Conservation (phyloP, 768 basidiomycete species). For the Infundibulicybe gibba region DNA sequence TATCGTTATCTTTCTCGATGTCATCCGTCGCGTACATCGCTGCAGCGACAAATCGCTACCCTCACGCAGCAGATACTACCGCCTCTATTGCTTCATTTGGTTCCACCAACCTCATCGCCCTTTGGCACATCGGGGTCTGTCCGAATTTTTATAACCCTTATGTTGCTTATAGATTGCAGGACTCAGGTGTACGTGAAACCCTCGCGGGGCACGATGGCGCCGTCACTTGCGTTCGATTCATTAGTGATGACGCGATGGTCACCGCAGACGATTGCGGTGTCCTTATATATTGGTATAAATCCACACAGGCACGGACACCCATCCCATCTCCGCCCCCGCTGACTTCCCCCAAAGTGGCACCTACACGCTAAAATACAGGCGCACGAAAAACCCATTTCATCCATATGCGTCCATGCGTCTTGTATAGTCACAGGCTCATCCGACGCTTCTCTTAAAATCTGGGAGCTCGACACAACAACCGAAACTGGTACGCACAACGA, state of each 20-base stretch:
- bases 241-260: conserved; percentile 46
- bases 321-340: too few relatives aligned
- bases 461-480: conserved; percentile 38
- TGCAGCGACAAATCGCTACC: conserved; percentile 44
- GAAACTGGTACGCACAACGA: conserved; percentile 25
- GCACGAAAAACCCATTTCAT: conserved; percentile 69
- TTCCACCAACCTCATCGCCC: conserved; percentile 38
- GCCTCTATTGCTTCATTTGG: conserved; percentile 44
- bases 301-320: conserved; percentile 33
- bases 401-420: conserved; percentile 48
- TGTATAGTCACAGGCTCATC: conserved; percentile 77
- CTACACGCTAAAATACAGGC: conserved; percentile 41
- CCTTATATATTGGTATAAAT: conserved; percentile 58
- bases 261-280: conserved; percentile 77
- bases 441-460: conserved; percentile 76
- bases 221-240: conserved; percentile 77
- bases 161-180: conserved; percentile 33
- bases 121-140: conserved; percentile 9
- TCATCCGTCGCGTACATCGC: conserved; percentile 36
- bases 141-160: conserved; percentile 1
- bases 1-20: conserved; percentile 13
- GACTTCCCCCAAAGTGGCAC: conserved; percentile 50
- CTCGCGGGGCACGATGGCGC: conserved; percentile 71
- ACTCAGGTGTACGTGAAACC: conserved; percentile 62
- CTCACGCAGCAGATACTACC: conserved; percentile 41